Evolutionary conservation across 2,329 filamentous ascomycete genomes (phyloP).

Genomic region (Beauveria medogensis): DNA sequence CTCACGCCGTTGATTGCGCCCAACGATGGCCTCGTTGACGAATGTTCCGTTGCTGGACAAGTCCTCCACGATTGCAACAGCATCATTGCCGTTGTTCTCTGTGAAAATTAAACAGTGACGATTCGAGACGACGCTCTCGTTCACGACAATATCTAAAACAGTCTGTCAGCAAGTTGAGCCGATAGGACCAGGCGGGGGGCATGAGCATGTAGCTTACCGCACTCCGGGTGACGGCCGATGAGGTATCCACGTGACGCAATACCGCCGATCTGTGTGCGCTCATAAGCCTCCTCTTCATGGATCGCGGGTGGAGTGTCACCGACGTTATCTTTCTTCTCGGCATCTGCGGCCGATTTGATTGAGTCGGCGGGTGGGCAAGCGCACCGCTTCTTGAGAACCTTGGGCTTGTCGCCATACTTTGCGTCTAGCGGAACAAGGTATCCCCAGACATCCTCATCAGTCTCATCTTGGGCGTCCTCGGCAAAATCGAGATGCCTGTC

Average conservation of each 20-base stretch:
- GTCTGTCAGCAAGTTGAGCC: not conserved
- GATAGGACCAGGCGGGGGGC: not conserved
- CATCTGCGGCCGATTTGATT: constrained; percentile 26
- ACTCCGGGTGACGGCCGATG: constrained; percentile 88
- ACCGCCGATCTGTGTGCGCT: constrained; percentile 52
- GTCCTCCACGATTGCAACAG: constrained; percentile 77
- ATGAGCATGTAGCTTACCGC: constrained; percentile 52
- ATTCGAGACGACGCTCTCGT: constrained; percentile 78
- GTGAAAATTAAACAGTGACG: constrained; percentile 65
- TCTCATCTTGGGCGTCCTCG: constrained; percentile 80
- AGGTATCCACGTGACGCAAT: constrained; percentile 75
- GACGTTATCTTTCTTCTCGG: constrained; percentile 28
- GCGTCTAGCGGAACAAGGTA: constrained; percentile 79
- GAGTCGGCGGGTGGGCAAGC: constrained; percentile 56
- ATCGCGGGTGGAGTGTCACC: constrained; percentile 36
- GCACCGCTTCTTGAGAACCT: constrained; percentile 66
- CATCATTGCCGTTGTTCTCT: constrained; percentile 49
- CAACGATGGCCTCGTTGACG: constrained; percentile 84
- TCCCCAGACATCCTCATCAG: constrained; percentile 83
- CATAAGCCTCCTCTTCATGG: constrained; percentile 52
- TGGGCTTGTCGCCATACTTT: constrained; percentile 55
- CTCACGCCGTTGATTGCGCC: constrained; percentile 84
- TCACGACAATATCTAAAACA: constrained; percentile 56
- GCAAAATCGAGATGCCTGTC: constrained; percentile 63
- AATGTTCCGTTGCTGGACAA: constrained; percentile 95